A percentile compares a stretch with the other conserved stretches of the same genome.
Evolutionary conservation across 768 basidiomycete species (phyloP).

Genomic region (Gloeostereum incarnatum): DNA sequence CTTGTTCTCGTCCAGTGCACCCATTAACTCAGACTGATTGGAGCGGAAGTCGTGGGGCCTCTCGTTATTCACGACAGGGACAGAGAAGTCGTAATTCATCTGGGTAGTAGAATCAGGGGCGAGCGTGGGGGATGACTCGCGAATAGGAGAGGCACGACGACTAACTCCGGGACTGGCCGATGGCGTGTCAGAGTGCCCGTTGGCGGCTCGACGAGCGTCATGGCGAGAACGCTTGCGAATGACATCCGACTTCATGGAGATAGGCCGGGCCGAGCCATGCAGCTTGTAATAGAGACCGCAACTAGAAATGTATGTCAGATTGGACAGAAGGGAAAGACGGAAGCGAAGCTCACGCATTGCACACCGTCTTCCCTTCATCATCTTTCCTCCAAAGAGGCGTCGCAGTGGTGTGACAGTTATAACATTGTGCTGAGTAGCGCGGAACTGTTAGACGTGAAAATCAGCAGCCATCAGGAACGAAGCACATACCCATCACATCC

Average conservation of each 20-base stretch:
- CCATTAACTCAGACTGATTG: slow-evolving; percentile 43
- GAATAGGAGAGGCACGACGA: slow-evolving; percentile 60
- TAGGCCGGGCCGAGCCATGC: slow-evolving; percentile 77
- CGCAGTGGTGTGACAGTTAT: slow-evolving; percentile 84
- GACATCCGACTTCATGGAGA: slow-evolving; percentile 87
- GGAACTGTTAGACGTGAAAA: slow-evolving; percentile 15
- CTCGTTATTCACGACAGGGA: slow-evolving; percentile 13
- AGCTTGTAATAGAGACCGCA: slow-evolving; percentile 83
- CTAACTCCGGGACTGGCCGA: slow-evolving; percentile 71
- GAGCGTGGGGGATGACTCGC: slow-evolving; percentile 54
- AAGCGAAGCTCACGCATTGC: slow-evolving; percentile 66
- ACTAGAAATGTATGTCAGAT: slow-evolving; percentile 22
- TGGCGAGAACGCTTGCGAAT: slow-evolving; percentile 83
- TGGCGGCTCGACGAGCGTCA: slow-evolving; percentile 55
- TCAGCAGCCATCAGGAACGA: slow-evolving; percentile 17
- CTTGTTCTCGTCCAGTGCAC: slow-evolving; percentile 32
- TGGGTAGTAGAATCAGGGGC: slow-evolving; percentile 65
- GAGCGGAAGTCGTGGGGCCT: slow-evolving; percentile 29
- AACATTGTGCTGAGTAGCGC: slow-evolving; percentile 60
- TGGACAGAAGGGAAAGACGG: slow-evolving; percentile 6
- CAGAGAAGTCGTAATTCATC: slow-evolving; percentile 34
- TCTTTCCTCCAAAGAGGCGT: slow-evolving; percentile 89
- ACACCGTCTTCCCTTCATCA: slow-evolving; percentile 85
- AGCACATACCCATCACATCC: slow-evolving; percentile 62
- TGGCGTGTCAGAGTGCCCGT: slow-evolving; percentile 52